Conservation (phyloP, 1,284 basidiomycete species). For the Leccinum griseonigrum region DNA sequence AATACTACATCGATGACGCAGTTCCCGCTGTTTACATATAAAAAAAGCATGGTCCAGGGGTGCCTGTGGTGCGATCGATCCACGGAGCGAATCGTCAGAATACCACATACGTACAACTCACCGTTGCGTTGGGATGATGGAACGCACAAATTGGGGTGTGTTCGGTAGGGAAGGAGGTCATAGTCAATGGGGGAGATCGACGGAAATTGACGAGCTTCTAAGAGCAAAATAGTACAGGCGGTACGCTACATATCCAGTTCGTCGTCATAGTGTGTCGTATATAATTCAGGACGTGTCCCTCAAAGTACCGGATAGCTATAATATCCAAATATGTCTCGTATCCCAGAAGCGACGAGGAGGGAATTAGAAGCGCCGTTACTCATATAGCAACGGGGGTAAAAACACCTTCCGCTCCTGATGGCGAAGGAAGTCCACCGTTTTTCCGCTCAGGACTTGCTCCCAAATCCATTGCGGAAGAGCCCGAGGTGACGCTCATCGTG, state of each 20-base stretch:
- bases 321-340: conserved; percentile 15
- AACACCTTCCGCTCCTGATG: conserved; percentile 15
- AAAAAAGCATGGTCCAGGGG: not conserved
- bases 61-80: conserved; percentile 1
- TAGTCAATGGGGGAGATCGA: conserved; percentile 7
- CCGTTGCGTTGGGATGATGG: not conserved
- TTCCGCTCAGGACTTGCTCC: conserved; percentile 32
- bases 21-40: not conserved
- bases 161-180: not conserved
- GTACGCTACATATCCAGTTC: conserved; percentile 24
- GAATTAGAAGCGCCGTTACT: conserved; percentile 21
- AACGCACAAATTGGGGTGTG: not conserved
- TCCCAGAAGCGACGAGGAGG: conserved; percentile 8
- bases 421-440: conserved; percentile 10
- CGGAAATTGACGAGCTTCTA: conserved; percentile 27
- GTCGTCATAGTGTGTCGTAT: conserved; percentile 11
- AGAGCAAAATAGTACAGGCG: conserved; percentile 26
- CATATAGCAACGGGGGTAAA: conserved; percentile 32
- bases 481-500: conserved; percentile 30
- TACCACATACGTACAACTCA: conserved; percentile 8
- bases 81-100: conserved; percentile 9
- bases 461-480: conserved; percentile 27
- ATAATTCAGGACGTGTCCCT: conserved; percentile 4
- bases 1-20: not conserved
- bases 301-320: conserved; percentile 9